Percentiles rank a stretch among this genome's conserved stretches.
These are phyloP conservation scores for Coniferiporia weirii DNA, from an alignment of 1,284 basidiomycete species.

Conservation along the genomic window DNA sequence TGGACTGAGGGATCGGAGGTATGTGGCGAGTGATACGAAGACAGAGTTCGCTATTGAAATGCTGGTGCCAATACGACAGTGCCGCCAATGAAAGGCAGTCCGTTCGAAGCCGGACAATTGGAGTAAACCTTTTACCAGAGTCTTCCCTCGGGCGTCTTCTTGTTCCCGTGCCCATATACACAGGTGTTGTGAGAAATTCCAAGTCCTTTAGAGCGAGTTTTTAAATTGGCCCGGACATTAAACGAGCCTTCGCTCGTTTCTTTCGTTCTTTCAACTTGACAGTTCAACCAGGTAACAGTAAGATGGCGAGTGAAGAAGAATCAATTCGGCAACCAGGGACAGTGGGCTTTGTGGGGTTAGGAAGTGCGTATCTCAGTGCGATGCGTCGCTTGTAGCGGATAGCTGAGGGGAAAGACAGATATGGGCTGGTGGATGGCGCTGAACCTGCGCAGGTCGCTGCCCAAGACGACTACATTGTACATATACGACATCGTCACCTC, in stretches of 20 bases:
- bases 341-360: conserved; percentile 17
- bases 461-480: conserved; percentile 6
- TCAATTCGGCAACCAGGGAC: not conserved
- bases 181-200: not conserved
- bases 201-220: not conserved
- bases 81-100: not conserved
- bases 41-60: not conserved
- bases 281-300: not conserved
- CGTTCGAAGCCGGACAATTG: not conserved
- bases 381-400: not conserved
- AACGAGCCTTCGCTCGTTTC: not conserved
- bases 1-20: not conserved
- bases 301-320: not conserved
- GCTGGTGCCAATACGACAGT: no score
- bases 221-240: not conserved
- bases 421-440: conserved; percentile 22
- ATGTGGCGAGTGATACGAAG: no score
- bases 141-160: not conserved
- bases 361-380: conserved; percentile 10
- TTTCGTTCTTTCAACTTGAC: not conserved
- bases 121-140: not conserved
- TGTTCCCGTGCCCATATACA: not conserved
- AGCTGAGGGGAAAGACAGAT: conserved; percentile 6
- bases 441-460: conserved; percentile 18
- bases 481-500: conserved; percentile 16